Conservation (phyloP, 257 asterid species). For the Lycium ferocissimum region DNA sequence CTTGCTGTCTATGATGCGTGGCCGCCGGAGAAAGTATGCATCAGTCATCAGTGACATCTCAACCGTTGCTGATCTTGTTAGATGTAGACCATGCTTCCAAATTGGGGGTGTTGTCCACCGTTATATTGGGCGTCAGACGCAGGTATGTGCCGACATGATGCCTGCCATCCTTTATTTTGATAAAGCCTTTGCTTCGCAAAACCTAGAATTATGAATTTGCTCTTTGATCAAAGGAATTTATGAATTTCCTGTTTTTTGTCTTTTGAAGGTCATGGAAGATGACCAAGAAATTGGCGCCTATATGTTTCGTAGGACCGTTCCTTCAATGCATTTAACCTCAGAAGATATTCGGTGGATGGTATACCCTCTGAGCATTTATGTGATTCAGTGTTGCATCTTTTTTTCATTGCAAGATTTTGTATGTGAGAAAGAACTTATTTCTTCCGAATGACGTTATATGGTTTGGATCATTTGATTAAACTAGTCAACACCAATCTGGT, state of each 20-base stretch:
- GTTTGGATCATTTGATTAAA: slow-evolving; percentile 19
- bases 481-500: not conserved
- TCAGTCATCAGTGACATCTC: slow-evolving; percentile 70
- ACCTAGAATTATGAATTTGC: slow-evolving; percentile 25
- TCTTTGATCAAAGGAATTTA: slow-evolving; percentile 25
- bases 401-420: not conserved
- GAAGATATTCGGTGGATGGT: slow-evolving; percentile 98
- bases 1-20: slow-evolving; percentile 78
- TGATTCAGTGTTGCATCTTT: slow-evolving; percentile 9
- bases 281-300: slow-evolving; percentile 96
- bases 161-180: slow-evolving; percentile 11
- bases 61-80: slow-evolving; percentile 83
- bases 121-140: slow-evolving; percentile 97
- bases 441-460: slow-evolving; percentile 1
- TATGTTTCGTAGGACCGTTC: slow-evolving; percentile 99
- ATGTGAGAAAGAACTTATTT: slow-evolving; percentile 9
- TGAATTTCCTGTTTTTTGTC: slow-evolving; percentile 28
- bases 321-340: slow-evolving; percentile 80
- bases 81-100: slow-evolving; percentile 87
- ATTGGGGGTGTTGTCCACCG: slow-evolving; percentile 98
- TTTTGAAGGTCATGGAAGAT: slow-evolving; percentile 93
- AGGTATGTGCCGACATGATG: slow-evolving; percentile 48
- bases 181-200: slow-evolving; percentile 27
- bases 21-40: slow-evolving; percentile 75
- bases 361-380: slow-evolving; percentile 39